Evolutionary conservation across 192 early-diverging fungal species (phyloP), one percentile per base, ranked within the genome.

Genomic region (Dispira simplex): DNA sequence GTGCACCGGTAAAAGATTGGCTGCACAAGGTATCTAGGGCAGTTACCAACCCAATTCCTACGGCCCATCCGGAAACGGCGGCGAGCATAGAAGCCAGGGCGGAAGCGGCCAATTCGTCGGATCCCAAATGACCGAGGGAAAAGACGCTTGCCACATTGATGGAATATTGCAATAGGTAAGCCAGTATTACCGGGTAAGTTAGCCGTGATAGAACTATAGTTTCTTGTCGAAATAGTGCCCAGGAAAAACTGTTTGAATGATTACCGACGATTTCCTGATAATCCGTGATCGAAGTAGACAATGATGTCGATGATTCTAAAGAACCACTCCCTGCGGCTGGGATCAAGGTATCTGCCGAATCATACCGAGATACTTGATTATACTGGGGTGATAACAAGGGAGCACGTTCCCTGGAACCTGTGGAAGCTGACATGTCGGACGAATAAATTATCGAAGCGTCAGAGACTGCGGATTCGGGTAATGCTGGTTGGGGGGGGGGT

Each of bases 11-110:
- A 57, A 76, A 90, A 8, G 86, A 80, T 44, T 86, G 84, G 6
- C 83, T 83, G 64, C 84, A 87, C 20, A 87, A 70, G 0, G 88
- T 91, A 65, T 91, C 90, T 14, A 91, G 73, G 0, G 88, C 87
- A 1, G 86, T 79, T 5, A 82, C 75, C 25, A 83, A 75, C 12
- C 90, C 90, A 32, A 87, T 77, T 8, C 77, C 77, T 44, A 88
- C 75, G 46, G 82, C 81, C 69, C 79, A 86, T 13, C 81, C 82
- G 2, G 80, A 77, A 13, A 90, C 82, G 8, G 82, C 75, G 6
- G 83, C 82, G 62, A 83, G 85, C 86, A 88, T 88, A 52, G 82
- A 79, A 10, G 75, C 85, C 60, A 90, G 70, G 4, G 86, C 81
- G 0, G 85, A 76, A 0, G 85, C 84, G 8, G 84, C 86, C 26